Evolutionary conservation across 148 eudicot species (phyloP).

Genomic region (Amaranthus hypochondriacus): DNA sequence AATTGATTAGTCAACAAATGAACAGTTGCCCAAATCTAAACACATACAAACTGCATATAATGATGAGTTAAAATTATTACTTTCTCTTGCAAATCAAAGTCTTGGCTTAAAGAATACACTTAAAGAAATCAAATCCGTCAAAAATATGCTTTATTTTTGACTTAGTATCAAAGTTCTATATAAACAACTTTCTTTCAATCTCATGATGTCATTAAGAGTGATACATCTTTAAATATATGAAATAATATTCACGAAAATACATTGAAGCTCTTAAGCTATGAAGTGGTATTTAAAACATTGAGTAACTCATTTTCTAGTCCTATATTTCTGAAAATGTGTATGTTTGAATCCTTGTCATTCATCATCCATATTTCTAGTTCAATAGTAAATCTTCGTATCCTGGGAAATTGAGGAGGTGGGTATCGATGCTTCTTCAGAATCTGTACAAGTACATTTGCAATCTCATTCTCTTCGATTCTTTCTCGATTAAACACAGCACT

Average conservation of each 20-base stretch:
- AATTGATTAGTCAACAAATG: too few species aligned
- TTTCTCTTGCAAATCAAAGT: too few species aligned
- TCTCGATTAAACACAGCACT: conserved; percentile 37
- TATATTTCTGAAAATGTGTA: conserved; percentile 39
- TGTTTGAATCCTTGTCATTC: conserved; percentile 43
- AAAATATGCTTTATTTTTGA: too few species aligned
- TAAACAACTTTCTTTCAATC: too few species aligned
- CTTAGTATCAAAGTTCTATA: too few species aligned
- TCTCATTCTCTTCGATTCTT: conserved; percentile 42
- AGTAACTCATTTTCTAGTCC: conserved; percentile 62
- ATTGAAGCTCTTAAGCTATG: conserved; percentile 73
- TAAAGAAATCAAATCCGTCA: too few species aligned
- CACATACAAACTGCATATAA: too few species aligned
- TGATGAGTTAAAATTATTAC: too few species aligned
- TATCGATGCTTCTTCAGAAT: conserved; percentile 50
- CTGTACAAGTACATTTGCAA: conserved; percentile 49
- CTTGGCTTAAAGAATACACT: too few species aligned
- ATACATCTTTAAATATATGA: too few species aligned
- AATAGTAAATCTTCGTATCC: conserved; percentile 71
- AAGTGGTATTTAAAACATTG: conserved; percentile 62
- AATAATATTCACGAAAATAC: conserved; percentile 38
- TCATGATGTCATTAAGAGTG: too few species aligned
- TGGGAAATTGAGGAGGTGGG: conserved; percentile 55
- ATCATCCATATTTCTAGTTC: conserved; percentile 88
- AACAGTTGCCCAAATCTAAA: too few species aligned